Evolutionary conservation across 768 basidiomycete genomes (phyloP).

Genomic region (Gelatoporia subvermispora): DNA sequence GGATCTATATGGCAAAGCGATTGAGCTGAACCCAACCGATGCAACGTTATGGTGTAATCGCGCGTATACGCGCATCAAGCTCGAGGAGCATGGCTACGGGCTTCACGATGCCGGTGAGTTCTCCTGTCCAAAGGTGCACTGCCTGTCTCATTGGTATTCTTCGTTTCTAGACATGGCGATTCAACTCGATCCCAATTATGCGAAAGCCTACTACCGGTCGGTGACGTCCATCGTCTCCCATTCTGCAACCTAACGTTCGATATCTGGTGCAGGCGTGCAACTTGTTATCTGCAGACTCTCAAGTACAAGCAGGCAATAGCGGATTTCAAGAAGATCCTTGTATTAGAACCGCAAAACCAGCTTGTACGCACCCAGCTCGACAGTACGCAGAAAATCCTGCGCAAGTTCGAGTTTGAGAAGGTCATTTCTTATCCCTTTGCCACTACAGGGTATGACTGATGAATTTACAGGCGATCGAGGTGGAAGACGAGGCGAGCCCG

Average conservation of each 20-base stretch:
- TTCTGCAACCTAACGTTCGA: not conserved
- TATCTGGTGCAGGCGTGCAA: slow-evolving; percentile 59
- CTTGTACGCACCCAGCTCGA: slow-evolving; percentile 74
- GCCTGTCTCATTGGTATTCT: not conserved
- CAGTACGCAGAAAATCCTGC: slow-evolving; percentile 86
- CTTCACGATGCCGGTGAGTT: slow-evolving; percentile 79
- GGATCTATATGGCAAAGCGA: slow-evolving; percentile 75
- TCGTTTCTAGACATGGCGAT: slow-evolving; percentile 67
- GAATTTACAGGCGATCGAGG: slow-evolving; percentile 71
- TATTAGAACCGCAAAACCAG: slow-evolving; percentile 83
- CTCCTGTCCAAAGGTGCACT: not conserved
- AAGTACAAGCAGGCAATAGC: slow-evolving; percentile 81
- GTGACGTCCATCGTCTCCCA: slow-evolving; percentile 14
- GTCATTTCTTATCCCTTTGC: slow-evolving; percentile 30
- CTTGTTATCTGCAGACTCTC: slow-evolving; percentile 85
- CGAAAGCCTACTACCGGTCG: slow-evolving; percentile 84
- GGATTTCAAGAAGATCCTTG: slow-evolving; percentile 83
- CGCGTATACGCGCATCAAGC: slow-evolving; percentile 86
- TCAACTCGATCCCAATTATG: slow-evolving; percentile 81
- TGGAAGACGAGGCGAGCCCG: slow-evolving; percentile 82
- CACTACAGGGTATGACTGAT: not conserved
- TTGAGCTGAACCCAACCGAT: slow-evolving; percentile 84
- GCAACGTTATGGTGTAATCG: slow-evolving; percentile 93
- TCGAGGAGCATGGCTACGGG: slow-evolving; percentile 93
- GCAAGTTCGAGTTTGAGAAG: slow-evolving; percentile 91